Evolutionary conservation across 164 flowering plant species (phyloP), one percentile per base, ranked within the genome.

Genomic region (Akebia trifoliata): DNA sequence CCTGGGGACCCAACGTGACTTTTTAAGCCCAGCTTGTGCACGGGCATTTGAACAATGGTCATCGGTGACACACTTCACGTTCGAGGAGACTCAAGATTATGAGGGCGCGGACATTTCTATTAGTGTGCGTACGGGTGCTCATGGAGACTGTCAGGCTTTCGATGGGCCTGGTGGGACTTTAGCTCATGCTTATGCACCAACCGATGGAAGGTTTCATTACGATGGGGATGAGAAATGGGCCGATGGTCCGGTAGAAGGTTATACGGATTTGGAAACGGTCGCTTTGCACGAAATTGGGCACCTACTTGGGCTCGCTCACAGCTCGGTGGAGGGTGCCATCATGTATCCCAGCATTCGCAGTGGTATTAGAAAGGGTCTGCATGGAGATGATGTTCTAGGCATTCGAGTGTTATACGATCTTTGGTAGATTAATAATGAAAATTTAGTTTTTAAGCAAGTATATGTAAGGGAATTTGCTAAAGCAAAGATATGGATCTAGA

Each of bases 41-140:
- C 5, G 26, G 9, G 74, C 74, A 6, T 62, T 62, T 22, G 1
- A 18, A 0, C 54, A 11, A 30, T 66, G 70, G 70, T 58, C 54
- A 3, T 10, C 38, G 0, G 51, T 20, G 2, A 50, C 46, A 2
- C 68, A 45, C n/a, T n/a, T n/a, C n/a, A n/a, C n/a, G n/a, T n/a
- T n/a, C n/a, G n/a, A n/a, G n/a, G n/a, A n/a, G n/a, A n/a, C n/a
- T n/a, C n/a, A n/a, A n/a, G n/a, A n/a, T n/a, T n/a, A n/a, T n/a
- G n/a, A n/a, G n/a, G n/a, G n/a, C n/a, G n/a, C n/a, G n/a, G n/a
- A n/a, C n/a, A n/a, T n/a, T n/a, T n/a, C n/a, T n/a, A n/a, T n/a
- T n/a, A n/a, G n/a, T n/a, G n/a, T n/a, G n/a, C n/a, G n/a, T n/a
- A n/a, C n/a, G n/a, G n/a, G n/a, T n/a, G n/a, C n/a, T n/a, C n/a